Base-by-base conservation (phyloP, 1,139 yeast genomes). In the Cylindricascospora bacillispora region DNA sequence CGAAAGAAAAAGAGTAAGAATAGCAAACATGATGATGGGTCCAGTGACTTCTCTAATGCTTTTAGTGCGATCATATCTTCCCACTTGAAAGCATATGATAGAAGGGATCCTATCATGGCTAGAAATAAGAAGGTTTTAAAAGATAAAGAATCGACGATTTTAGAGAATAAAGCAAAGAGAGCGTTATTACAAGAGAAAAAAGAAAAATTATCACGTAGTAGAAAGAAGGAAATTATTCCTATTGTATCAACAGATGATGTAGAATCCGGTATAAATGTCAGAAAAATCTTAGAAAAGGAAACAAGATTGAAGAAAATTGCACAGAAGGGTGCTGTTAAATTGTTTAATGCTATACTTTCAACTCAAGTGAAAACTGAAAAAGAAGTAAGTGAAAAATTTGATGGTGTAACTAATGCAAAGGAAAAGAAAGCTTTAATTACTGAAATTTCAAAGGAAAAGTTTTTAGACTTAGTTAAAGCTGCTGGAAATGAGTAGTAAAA, bases 251-350 rank as follows among this genome's bases (percentile, higher is more conserved):
- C n/a, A 18, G 46, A 31, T 20, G 52, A 57, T 11, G 57, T 52
- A 15, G 71, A 59, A 18, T 66, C 70, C 24, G 65, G 69, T 4
- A 66, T 60, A 21, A 61, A 62, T 34, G 67, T 68, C 6, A 68
- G 85, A 46, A 63, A 62, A 26, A 55, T 68, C 3, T 52, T 86
- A 23, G 89, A 78, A 34, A 67, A 67, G 32, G 99, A 89, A 51
- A 70, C 71, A 40, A 63, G 61, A 41, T 60, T 83, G 47, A 78
- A 80, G 53, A 86, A 85, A 51, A 67, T 75, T 20, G 97, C 97
- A 0, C 95, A 89, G 57, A 69, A 78, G 46, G 99, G 98, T 61
- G 97, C 85, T 12, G 93, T 89, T 13, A 73, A 79, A 47, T 64
- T 89, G 37, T 85, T 89, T 57, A 89, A 89, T 53, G 97, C 95